Evolutionary conservation across 345 rosid species (phyloP).

Genomic region (Gossypium turneri): DNA sequence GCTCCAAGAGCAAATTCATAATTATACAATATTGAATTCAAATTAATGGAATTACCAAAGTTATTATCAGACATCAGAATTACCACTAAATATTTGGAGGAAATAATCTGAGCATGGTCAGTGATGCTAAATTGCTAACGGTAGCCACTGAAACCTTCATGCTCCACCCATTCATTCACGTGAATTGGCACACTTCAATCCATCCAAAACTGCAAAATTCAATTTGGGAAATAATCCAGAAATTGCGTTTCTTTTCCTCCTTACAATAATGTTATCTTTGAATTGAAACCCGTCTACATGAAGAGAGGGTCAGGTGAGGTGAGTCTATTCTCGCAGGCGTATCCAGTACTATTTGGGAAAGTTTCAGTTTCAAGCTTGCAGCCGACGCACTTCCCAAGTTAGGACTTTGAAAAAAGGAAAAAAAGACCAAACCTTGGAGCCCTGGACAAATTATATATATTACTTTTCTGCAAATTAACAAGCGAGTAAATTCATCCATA

Average conservation of each 20-base stretch:
- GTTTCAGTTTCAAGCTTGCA: neutral
- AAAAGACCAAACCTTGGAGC: neutral
- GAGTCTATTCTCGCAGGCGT: neutral
- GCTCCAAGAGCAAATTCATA: neutral
- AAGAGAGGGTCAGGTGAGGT: neutral
- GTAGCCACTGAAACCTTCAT: slow-evolving; percentile 79
- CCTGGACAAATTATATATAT: neutral
- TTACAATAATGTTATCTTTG: too few relatives aligned
- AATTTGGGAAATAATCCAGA: neutral
- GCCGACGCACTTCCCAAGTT: neutral
- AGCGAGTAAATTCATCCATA: too few relatives aligned
- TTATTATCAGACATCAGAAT: too few relatives aligned
- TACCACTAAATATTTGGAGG: too few relatives aligned
- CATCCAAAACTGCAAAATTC: slow-evolving; percentile 65
- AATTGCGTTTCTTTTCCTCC: too few relatives aligned
- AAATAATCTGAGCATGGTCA: slow-evolving; percentile 85
- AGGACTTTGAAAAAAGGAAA: neutral
- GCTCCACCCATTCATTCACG: slow-evolving; percentile 88
- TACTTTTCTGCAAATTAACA: too few relatives aligned
- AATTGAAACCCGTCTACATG: neutral
- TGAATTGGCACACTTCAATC: slow-evolving; percentile 80
- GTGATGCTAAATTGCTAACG: slow-evolving; percentile 91
- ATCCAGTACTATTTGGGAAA: neutral
- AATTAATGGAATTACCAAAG: neutral
- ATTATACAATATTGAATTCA: neutral